A percentile compares a stretch with the other conserved stretches of the same genome.
Conservation (phyloP, 305 asterid species). For the Ajuga reptans region DNA sequence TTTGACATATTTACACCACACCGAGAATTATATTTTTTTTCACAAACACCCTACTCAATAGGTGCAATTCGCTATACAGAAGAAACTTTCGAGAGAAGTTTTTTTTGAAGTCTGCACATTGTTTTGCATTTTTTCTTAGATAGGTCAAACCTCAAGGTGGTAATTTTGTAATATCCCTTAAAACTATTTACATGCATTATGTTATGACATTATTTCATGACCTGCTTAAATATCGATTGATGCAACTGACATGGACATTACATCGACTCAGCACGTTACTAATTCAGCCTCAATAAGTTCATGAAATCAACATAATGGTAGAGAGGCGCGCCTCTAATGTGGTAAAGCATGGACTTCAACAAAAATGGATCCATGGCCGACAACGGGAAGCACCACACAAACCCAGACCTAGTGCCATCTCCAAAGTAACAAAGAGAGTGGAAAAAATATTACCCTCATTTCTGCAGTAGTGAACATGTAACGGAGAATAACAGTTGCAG, state of each 20-base stretch:
- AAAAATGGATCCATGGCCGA: not conserved
- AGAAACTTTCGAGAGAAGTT: too few relatives aligned
- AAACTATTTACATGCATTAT: not conserved
- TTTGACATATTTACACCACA: too few relatives aligned
- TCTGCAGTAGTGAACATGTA: conserved; percentile 87
- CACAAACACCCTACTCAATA: too few relatives aligned
- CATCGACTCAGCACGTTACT: not conserved
- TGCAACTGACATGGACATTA: not conserved
- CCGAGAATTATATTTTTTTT: too few relatives aligned
- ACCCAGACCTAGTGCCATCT: not conserved
- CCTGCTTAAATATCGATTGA: not conserved
- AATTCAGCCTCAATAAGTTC: not conserved
- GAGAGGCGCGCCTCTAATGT: not conserved
- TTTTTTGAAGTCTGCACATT: not conserved
- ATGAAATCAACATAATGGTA: not conserved
- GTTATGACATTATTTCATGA: not conserved
- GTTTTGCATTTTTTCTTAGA: not conserved
- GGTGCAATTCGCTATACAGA: too few relatives aligned
- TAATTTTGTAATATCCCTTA: not conserved
- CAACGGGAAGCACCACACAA: not conserved
- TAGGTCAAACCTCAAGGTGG: not conserved
- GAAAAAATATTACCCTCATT: conserved; percentile 51
- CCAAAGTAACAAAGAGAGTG: not conserved
- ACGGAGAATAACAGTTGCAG: conserved; percentile 77
- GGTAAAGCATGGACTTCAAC: conserved; percentile 4